A percentile compares a stretch with the other conserved stretches of the same genome.
phyloP scores from a whole-genome alignment of 306 rosid genomes.

The Rosa rugosa region DNA sequence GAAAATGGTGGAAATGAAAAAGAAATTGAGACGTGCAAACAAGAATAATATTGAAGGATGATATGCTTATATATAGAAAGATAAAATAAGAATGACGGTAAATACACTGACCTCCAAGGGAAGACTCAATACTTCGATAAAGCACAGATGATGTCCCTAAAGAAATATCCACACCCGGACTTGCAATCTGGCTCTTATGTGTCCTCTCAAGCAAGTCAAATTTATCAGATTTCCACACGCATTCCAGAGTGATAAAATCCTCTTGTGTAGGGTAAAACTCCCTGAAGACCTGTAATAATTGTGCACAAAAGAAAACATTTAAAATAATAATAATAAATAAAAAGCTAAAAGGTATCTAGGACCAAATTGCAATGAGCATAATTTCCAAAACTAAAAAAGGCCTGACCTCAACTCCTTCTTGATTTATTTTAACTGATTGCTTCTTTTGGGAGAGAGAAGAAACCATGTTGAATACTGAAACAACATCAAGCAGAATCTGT shows the following conservation, averaged over 20 bases:
- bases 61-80: neutral
- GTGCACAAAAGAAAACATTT: slow-evolving; percentile 13
- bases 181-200: slow-evolving; percentile 35
- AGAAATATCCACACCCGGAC: slow-evolving; percentile 40
- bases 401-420: slow-evolving; percentile 66
- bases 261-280: slow-evolving; percentile 66
- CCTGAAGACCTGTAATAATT: slow-evolving; percentile 56
- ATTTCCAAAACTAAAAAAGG: slow-evolving; percentile 12
- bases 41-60: neutral
- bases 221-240: slow-evolving; percentile 70
- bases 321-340: neutral
- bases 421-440: slow-evolving; percentile 66
- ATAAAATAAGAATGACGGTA: slow-evolving; percentile 3
- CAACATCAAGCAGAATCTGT: slow-evolving; percentile 79
- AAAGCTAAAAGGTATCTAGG: neutral
- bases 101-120: slow-evolving; percentile 58
- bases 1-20: neutral
- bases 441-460: slow-evolving; percentile 62
- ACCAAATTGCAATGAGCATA: neutral
- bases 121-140: slow-evolving; percentile 48
- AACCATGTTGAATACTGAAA: slow-evolving; percentile 70
- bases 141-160: slow-evolving; percentile 41
- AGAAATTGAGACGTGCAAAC: neutral
- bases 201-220: slow-evolving; percentile 57
- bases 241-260: slow-evolving; percentile 57